Conservation (phyloP, 148 eudicot species). For the Persicaria maculosa region DNA sequence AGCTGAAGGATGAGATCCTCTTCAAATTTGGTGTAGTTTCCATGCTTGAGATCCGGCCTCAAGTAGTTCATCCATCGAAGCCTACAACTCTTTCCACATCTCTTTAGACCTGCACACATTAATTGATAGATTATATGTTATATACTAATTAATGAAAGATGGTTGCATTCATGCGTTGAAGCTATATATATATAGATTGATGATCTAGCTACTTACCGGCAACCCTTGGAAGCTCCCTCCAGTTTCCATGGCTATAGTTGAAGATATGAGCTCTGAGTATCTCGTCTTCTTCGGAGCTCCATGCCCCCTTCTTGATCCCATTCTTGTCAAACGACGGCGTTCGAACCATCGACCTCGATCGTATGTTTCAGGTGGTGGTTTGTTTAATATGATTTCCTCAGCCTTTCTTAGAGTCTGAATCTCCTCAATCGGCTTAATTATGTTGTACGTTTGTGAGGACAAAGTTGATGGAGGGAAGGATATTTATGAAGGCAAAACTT, state of each 20-base stretch:
- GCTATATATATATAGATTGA: not conserved
- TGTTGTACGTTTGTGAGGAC: too few relatives aligned
- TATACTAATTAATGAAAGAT: too few relatives aligned
- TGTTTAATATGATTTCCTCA: too few relatives aligned
- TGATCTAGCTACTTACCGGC: slow-evolving; percentile 26
- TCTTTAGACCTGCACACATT: not conserved
- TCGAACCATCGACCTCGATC: slow-evolving; percentile 29
- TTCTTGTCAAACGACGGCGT: slow-evolving; percentile 35
- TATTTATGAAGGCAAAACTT: not conserved
- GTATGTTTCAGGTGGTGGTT: too few relatives aligned
- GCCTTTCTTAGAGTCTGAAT: too few relatives aligned
- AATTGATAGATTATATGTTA: not conserved
- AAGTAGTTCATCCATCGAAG: slow-evolving; percentile 3
- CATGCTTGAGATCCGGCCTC: slow-evolving; percentile 1
- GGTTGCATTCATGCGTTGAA: too few relatives aligned
- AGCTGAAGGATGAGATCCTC: not conserved
- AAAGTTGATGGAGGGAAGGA: not conserved
- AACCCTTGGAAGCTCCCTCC: slow-evolving; percentile 39
- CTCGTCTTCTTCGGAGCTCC: slow-evolving; percentile 51
- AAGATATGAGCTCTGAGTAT: slow-evolving; percentile 31
- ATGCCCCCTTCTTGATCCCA: slow-evolving; percentile 53
- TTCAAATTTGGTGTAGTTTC: not conserved
- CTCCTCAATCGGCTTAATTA: too few relatives aligned
- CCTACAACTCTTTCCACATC: slow-evolving; percentile 6
- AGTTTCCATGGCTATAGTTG: slow-evolving; percentile 38